Evolutionary conservation across 495 filamentous ascomycete species (phyloP), one percentile per base, ranked within the genome.

Genomic region (Ascodesmis nigricans): DNA sequence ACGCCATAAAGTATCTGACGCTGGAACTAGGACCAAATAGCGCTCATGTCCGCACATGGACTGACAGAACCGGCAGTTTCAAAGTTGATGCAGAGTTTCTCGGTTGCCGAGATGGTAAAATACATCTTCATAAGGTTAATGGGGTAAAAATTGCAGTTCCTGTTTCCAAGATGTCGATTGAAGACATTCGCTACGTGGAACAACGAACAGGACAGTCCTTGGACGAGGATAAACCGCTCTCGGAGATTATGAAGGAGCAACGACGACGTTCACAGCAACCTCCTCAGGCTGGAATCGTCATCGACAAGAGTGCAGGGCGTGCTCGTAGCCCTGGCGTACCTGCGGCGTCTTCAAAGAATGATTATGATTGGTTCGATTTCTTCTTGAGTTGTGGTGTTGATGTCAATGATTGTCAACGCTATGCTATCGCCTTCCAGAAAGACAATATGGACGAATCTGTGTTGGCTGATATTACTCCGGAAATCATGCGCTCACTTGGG

Each of bases 361-460:
- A 82, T 27, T 91, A 95, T 48, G 87, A 99, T 53, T 99, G 87
- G 87, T 99, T 95, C 49, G 79, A 92, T 43, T 95, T 99, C 58
- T 99, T 99, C 61, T 59, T 99, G 15, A 65, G 70, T 36, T 81
- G 82, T 50, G 87, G 90, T 20, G 78, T 95, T 38, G 75, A 78
- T 35, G 75, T 79, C 21, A 76, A 83, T 45, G 73, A 87, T 28
- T 95, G 87, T 55, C 82, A 93, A 54, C 66, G 90, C 24, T 99
- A 99, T 50, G 72, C 87, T 4, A 73, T 78, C 46, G 77, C 77
- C 6, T 95, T 99, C 46, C 47, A 64, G 19, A 71, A 70, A 48
- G 87, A 99, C 49, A 83, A 82, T 8, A 95, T 99, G 79, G 82
- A 91, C 41, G 81, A 93, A 55, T 75, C 73, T 28, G 69, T 87